phyloP scores from a whole-genome alignment of 306 rosid species.

The Ormosia emarginata region DNA sequence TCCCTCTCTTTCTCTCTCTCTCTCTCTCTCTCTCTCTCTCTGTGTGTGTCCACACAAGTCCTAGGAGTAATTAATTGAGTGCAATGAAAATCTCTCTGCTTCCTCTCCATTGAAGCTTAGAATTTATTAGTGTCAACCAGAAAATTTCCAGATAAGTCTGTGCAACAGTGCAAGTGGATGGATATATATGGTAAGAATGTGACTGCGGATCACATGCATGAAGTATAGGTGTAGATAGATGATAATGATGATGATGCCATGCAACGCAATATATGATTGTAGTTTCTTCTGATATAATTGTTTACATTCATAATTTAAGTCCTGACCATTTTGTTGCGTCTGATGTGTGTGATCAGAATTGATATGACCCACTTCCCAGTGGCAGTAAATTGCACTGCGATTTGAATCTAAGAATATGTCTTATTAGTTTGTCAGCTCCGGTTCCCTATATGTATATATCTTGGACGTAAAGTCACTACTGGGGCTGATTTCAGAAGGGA shows the following conservation, averaged over 20 bases:
- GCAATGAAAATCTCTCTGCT: background rate
- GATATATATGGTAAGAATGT: background rate
- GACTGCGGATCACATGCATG: constrained; percentile 16
- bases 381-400: constrained; percentile 24
- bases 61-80: background rate
- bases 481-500: constrained; percentile 12
- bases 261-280: background rate
- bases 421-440: constrained; percentile 12
- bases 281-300: constrained; percentile 5
- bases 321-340: constrained; percentile 10
- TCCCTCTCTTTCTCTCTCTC: background rate
- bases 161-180: background rate
- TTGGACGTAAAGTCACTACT: background rate
- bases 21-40: too few relatives aligned
- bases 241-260: constrained; percentile 3
- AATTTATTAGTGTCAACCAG: background rate
- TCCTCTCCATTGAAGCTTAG: background rate
- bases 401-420: constrained; percentile 23
- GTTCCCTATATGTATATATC: background rate
- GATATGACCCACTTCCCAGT: constrained; percentile 25
- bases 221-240: background rate
- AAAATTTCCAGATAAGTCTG: background rate
- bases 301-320: constrained; percentile 7
- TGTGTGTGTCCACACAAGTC: background rate
- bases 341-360: constrained; percentile 9